A percentile compares a stretch with the other conserved stretches of the same genome.
phyloP scores from a whole-genome alignment of 441 rosid genomes.

The Flueggea neowawraea region DNA sequence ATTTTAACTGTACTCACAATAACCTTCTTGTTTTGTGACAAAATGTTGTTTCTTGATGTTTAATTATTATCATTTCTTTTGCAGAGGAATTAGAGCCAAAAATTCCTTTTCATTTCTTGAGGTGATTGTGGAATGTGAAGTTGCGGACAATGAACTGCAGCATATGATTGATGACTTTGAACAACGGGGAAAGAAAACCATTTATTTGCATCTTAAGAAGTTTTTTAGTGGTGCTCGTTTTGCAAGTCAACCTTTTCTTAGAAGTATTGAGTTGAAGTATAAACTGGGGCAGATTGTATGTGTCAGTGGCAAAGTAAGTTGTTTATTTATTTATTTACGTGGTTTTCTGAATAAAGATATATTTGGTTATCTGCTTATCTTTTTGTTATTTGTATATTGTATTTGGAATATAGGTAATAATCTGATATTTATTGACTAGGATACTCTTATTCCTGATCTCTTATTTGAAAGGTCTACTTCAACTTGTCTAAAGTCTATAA shows the following conservation, averaged over 20 bases:
- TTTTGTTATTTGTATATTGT: too few species aligned
- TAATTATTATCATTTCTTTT: conserved; percentile 16
- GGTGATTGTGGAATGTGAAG: conserved; percentile 83
- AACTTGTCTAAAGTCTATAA: too few species aligned
- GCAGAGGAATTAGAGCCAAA: conserved; percentile 81
- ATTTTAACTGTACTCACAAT: background rate
- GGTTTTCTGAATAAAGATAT: too few species aligned
- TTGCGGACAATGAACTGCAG: conserved; percentile 35
- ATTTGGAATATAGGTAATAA: too few species aligned
- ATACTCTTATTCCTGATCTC: too few species aligned
- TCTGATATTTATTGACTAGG: too few species aligned
- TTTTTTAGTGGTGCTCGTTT: conserved; percentile 89
- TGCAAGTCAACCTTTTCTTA: conserved; percentile 68
- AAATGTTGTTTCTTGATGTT: conserved; percentile 14
- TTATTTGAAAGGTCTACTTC: too few species aligned
- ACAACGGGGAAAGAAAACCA: conserved; percentile 32
- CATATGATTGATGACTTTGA: conserved; percentile 21
- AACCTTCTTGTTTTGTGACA: conserved; percentile 5
- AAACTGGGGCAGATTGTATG: conserved; percentile 75
- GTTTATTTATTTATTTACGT: conserved; percentile 5
- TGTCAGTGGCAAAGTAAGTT: conserved; percentile 82
- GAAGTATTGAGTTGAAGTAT: conserved; percentile 55
- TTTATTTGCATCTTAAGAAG: conserved; percentile 87
- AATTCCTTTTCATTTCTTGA: conserved; percentile 76
- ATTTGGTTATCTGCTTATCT: too few species aligned